A percentile compares a stretch with the other conserved stretches of the same genome.
Conservation (phyloP, 164 flowering plant genomes). For the Litsea cubeba region DNA sequence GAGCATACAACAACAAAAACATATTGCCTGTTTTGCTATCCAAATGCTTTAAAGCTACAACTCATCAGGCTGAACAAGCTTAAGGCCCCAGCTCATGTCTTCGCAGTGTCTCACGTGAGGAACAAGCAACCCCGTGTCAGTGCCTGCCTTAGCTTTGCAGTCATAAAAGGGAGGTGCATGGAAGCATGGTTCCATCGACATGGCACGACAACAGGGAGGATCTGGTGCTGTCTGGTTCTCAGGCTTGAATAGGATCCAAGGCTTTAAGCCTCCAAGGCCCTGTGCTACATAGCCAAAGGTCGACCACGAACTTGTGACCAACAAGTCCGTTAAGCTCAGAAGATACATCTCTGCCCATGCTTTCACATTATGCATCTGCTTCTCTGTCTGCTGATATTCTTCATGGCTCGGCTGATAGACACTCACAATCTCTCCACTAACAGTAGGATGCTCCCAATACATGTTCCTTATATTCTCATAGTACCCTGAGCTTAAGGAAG, state of each 20-base stretch:
- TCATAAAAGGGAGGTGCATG: constrained; percentile 90
- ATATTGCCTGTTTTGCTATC: not conserved
- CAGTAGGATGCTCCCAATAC: constrained; percentile 73
- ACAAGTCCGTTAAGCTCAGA: constrained; percentile 55
- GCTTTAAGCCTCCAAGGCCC: constrained; percentile 73
- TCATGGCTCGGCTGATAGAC: constrained; percentile 86
- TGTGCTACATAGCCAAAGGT: constrained; percentile 95
- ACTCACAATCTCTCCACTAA: constrained; percentile 56
- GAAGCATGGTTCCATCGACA: constrained; percentile 93
- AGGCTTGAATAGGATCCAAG: constrained; percentile 81
- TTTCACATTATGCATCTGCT: constrained; percentile 56
- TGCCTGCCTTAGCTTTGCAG: constrained; percentile 65
- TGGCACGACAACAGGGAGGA: constrained; percentile 71
- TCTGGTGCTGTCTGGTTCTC: constrained; percentile 57
- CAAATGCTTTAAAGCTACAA: constrained; percentile 14
- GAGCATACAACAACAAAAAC: not conserved
- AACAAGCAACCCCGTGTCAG: constrained; percentile 62
- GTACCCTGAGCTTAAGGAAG: constrained; percentile 63
- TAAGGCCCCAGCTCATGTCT: constrained; percentile 87
- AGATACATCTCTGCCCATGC: constrained; percentile 92
- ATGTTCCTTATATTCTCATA: constrained; percentile 53
- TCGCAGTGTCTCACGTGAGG: constrained; percentile 86
- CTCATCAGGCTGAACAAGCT: constrained; percentile 42
- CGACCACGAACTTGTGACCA: constrained; percentile 84
- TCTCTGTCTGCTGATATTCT: constrained; percentile 59